phyloP scores from a whole-genome alignment of 225 moss, liverwort and hornwort genomes.

The Physcomitrium patens region DNA sequence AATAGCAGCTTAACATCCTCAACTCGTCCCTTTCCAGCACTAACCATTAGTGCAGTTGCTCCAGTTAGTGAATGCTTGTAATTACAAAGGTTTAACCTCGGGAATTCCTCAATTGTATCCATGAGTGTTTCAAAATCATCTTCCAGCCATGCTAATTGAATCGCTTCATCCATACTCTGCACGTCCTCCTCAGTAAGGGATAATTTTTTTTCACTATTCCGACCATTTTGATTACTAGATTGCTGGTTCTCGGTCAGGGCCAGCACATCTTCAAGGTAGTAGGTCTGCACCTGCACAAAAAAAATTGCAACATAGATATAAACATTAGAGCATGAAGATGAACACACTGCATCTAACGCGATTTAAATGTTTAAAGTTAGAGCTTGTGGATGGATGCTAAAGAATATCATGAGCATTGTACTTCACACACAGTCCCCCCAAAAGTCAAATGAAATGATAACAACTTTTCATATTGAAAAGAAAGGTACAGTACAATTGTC shows the following conservation, averaged over 20 bases:
- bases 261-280: constrained; percentile 90
- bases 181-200: constrained; percentile 76
- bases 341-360: constrained; percentile 8
- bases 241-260: constrained; percentile 55
- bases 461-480: background rate
- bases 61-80: constrained; percentile 90
- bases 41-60: constrained; percentile 90
- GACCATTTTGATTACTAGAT: constrained; percentile 27
- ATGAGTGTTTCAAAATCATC: constrained; percentile 85
- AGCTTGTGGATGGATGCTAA: constrained; percentile 8
- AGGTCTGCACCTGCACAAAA: constrained; percentile 71
- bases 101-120: constrained; percentile 78
- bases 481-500: background rate
- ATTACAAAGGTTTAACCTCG: constrained; percentile 73
- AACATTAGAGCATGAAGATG: background rate
- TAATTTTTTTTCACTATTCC: constrained; percentile 28
- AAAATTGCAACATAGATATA: constrained; percentile 28
- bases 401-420: background rate
- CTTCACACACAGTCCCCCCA: constrained; percentile 1
- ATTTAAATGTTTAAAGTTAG: background rate
- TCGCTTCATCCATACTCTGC: constrained; percentile 88
- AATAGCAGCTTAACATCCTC: constrained; percentile 80
- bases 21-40: constrained; percentile 83
- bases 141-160: constrained; percentile 85
- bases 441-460: constrained; percentile 21